Percentiles rank a stretch among this genome's conserved stretches.
These are phyloP conservation scores for Leccinellum rugosiceps DNA, from an alignment of 768 basidiomycete genomes.

Conservation along the genomic window DNA sequence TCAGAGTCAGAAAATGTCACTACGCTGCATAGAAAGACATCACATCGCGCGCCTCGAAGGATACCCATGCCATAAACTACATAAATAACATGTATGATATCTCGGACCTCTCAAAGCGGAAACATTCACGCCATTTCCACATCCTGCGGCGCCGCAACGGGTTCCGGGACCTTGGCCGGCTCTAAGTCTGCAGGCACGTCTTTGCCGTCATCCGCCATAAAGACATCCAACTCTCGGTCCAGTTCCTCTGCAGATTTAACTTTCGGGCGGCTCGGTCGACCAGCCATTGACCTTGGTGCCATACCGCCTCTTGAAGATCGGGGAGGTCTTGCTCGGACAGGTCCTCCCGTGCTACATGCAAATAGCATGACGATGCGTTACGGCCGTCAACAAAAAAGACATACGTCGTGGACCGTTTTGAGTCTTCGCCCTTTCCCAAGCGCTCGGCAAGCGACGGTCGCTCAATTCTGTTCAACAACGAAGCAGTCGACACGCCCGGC, in stretches of 20 bases:
- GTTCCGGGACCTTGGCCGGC: constrained; percentile 9
- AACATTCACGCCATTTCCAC: constrained; percentile 50
- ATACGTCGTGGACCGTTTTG: constrained; percentile 13
- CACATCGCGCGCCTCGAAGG: not conserved
- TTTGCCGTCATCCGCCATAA: constrained; percentile 61
- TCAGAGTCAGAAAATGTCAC: not conserved
- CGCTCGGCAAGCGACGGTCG: constrained; percentile 70
- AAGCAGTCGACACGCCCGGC: constrained; percentile 43
- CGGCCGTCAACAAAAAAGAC: not conserved
- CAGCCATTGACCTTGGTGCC: constrained; percentile 24
- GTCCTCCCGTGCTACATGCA: constrained; percentile 39
- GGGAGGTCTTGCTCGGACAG: constrained; percentile 39
- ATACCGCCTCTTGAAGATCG: constrained; percentile 16
- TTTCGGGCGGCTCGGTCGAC: constrained; percentile 41
- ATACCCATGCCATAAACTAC: constrained; percentile 16
- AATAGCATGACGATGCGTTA: not conserved
- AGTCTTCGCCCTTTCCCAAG: constrained; percentile 46
- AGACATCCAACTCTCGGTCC: constrained; percentile 85
- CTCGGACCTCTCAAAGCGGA: not conserved
- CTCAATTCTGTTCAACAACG: constrained; percentile 72
- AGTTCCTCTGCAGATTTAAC: constrained; percentile 78
- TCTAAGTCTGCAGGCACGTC: constrained; percentile 19
- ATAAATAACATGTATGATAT: constrained; percentile 12
- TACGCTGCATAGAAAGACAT: not conserved
- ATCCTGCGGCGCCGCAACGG: constrained; percentile 34